Conservation (phyloP, 208 protist species). For the Acanthamoeba healyi region DNA sequence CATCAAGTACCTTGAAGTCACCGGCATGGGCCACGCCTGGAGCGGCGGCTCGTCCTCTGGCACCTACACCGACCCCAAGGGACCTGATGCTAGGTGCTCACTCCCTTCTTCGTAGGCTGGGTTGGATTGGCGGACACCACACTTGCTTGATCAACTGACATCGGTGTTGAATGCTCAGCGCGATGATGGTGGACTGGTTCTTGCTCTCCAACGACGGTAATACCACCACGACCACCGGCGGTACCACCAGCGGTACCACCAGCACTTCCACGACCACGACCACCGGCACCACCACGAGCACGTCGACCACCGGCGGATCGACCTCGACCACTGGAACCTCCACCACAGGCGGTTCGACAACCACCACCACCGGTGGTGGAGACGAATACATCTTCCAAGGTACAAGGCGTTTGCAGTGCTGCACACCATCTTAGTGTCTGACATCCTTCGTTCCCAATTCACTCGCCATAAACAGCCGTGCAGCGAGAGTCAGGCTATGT, state of each 20-base stretch:
- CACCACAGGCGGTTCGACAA: background rate
- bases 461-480: background rate
- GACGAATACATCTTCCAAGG: background rate
- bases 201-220: background rate
- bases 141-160: too few species aligned
- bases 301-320: slow-evolving; percentile 16
- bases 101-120: background rate
- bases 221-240: slow-evolving; percentile 11
- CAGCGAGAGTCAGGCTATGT: slow-evolving; percentile 27
- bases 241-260: background rate
- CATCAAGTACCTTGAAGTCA: slow-evolving; percentile 60
- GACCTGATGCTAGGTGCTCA: background rate
- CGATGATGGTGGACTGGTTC: slow-evolving; percentile 62
- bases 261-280: background rate
- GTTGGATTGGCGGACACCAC: too few species aligned
- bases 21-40: slow-evolving; percentile 71
- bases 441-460: background rate
- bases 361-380: background rate
- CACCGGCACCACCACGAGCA: background rate
- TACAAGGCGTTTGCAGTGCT: background rate
- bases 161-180: background rate
- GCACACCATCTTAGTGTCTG: too few species aligned
- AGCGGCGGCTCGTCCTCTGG: slow-evolving; percentile 38
- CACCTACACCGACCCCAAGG: slow-evolving; percentile 61
- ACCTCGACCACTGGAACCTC: background rate